phyloP scores from a whole-genome alignment of 805 yeast species.

The Starmerella khaoyaiensis region DNA sequence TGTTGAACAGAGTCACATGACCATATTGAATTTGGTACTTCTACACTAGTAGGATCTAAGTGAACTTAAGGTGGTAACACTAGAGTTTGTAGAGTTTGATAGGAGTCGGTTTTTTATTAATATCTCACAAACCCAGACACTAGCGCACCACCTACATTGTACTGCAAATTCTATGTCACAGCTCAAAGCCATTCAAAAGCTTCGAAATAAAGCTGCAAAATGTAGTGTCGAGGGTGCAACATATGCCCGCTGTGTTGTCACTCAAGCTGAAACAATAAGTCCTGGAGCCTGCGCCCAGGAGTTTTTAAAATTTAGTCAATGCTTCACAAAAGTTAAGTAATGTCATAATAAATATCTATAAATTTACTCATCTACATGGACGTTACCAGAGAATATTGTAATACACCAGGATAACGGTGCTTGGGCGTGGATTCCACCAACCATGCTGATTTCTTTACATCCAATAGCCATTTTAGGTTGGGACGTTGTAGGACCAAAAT shows the following conservation, averaged over 20 bases:
- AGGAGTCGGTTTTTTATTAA: no score
- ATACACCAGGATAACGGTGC: slow-evolving; percentile 21
- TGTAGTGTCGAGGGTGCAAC: slow-evolving; percentile 17
- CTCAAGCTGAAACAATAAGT: slow-evolving; percentile 17
- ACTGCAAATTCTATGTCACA: slow-evolving; percentile 2
- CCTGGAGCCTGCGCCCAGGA: slow-evolving; percentile 20
- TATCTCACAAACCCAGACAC: no score
- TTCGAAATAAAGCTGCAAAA: slow-evolving; percentile 16
- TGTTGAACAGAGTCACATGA: no score
- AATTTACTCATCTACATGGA: slow-evolving; percentile 16
- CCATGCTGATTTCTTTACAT: slow-evolving; percentile 29
- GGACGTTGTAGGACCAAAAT: slow-evolving; percentile 37
- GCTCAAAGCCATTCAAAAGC: slow-evolving; percentile 13
- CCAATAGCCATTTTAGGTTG: slow-evolving; percentile 35
- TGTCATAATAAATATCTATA: neutral
- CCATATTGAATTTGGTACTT: no score
- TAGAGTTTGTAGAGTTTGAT: no score
- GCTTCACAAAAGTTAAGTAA: slow-evolving; percentile 12
- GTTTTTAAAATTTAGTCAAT: slow-evolving; percentile 15
- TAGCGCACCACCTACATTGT: slow-evolving; percentile 1
- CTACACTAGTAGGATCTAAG: no score
- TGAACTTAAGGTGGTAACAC: no score
- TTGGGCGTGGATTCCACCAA: slow-evolving; percentile 30
- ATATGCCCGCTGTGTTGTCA: slow-evolving; percentile 20
- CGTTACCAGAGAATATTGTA: slow-evolving; percentile 20